Base-by-base conservation (phyloP, 495 filamentous ascomycete species). In the Penicillium malachiteum region DNA sequence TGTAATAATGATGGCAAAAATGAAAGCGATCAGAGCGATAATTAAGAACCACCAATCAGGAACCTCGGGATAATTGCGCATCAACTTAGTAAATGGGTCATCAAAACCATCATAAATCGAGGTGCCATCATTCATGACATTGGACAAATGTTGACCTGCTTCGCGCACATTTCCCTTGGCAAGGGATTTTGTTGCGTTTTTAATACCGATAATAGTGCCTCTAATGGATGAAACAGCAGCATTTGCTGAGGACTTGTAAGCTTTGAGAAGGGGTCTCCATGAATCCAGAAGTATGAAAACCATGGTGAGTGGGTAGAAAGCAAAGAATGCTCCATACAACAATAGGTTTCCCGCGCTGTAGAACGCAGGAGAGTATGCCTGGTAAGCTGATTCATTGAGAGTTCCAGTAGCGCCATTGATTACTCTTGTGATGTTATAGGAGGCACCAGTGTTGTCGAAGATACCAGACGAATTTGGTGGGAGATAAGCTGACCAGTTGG, bases 291-390 rank as follows among this genome's bases (percentile, higher is more conserved):
- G 0, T 0, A 43, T 43, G 40, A 43, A 43, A 21, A 43, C 40
- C 40, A 43, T 43, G 3, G 40, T 43, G 13, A 43, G 40, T 43
- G 40, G 40, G 40, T 43, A 43, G 40, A 43, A 43, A 43, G 40
- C 40, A 43, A 43, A 43, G 40, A 43, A 43, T 18, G 40, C 40
- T 16, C 40, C 40, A 10, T 43, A 43, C 14, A 43, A 1, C 16
- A 43, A 14, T 0, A 43, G 16, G 21, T 43, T 43, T 43, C 40
- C 40, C 14, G 40, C 40, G 14, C 40, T 43, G 40, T 43, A 43
- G 16, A 43, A 43, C 1, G 40, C 40, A 43, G 40, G 40, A 18
- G 40, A 43, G 16, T 43, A 43, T 18, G 40, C 40, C 16, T 43
- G 3, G 40, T 43, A 43, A 10, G 40, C 40, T 0, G 7, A n/a